These are phyloP conservation scores for Chaetomiaceae sp. DNA, from an alignment of 2,329 filamentous ascomycete genomes.

Conservation along the genomic window DNA sequence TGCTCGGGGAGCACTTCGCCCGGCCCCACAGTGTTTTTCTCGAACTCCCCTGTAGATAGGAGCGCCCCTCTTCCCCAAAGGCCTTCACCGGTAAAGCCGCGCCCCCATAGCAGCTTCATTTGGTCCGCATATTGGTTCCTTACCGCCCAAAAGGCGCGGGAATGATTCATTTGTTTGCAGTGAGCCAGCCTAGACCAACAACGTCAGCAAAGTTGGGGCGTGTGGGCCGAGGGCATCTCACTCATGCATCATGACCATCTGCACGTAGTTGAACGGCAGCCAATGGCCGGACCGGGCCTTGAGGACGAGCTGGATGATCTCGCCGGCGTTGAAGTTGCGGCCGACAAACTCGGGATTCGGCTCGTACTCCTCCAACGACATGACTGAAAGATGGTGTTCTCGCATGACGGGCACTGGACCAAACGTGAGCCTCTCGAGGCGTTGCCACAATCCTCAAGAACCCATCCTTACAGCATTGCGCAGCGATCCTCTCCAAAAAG, in stretches of 20 bases:
- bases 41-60: conserved; percentile 58
- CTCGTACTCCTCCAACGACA: conserved; percentile 74
- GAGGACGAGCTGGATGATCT: conserved; percentile 80
- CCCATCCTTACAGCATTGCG: conserved; percentile 61
- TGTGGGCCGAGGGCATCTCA: conserved; percentile 24
- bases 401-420: conserved; percentile 62
- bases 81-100: conserved; percentile 73
- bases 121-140: conserved; percentile 68
- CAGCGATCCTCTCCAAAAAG: conserved; percentile 72
- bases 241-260: conserved; percentile 96
- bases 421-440: neutral
- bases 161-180: conserved; percentile 90
- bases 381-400: conserved; percentile 59
- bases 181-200: conserved; percentile 60
- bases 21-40: conserved; percentile 47
- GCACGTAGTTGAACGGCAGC: conserved; percentile 78
- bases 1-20: conserved; percentile 62
- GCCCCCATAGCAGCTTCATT: conserved; percentile 66
- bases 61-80: conserved; percentile 72
- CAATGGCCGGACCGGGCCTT: conserved; percentile 63
- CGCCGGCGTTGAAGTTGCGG: conserved; percentile 85
- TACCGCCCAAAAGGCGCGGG: conserved; percentile 73
- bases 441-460: too few species aligned
- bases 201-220: conserved; percentile 9
- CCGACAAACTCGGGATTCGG: conserved; percentile 80